A percentile compares a stretch with the other conserved stretches of the same genome.
phyloP scores from a whole-genome alignment of 2,329 filamentous ascomycete genomes.

The Aspergillaceae sp. region DNA sequence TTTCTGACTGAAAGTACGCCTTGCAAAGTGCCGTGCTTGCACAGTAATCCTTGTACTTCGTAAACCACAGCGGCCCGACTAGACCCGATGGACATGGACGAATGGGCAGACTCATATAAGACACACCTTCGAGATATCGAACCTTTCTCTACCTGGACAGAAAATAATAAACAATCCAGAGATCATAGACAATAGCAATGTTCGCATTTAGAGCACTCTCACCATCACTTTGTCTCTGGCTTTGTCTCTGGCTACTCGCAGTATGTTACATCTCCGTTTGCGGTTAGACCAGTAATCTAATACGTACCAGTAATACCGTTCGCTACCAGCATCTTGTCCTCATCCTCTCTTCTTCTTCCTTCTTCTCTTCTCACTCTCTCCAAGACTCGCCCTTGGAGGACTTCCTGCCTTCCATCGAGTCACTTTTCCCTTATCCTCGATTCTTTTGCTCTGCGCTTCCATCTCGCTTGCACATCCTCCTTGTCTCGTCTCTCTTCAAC shows the following conservation, averaged over 20 bases:
- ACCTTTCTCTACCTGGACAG: too few species aligned
- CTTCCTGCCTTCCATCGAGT: not conserved
- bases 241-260: not conserved
- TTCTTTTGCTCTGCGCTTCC: not conserved
- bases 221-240: not conserved
- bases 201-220: not conserved
- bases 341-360: not conserved
- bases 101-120: not conserved
- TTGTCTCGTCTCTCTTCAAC: not conserved
- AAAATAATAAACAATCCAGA: too few species aligned
- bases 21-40: not conserved
- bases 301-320: conserved; percentile 8
- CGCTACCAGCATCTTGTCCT: conserved; percentile 3
- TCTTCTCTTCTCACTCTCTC: too few species aligned
- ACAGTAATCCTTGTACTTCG: not conserved
- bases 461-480: not conserved
- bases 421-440: not conserved
- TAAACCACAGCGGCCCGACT: not conserved
- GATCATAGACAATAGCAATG: too few species aligned
- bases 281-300: conserved; percentile 1
- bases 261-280: conserved; percentile 12
- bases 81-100: not conserved
- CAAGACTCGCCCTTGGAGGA: too few species aligned
- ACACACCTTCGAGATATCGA: too few species aligned
- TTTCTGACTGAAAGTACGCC: too few species aligned